Percentiles rank a stretch among this genome's conserved stretches.
Evolutionary conservation across 1,139 yeast species (phyloP).

Genomic region (Pichia sp.): DNA sequence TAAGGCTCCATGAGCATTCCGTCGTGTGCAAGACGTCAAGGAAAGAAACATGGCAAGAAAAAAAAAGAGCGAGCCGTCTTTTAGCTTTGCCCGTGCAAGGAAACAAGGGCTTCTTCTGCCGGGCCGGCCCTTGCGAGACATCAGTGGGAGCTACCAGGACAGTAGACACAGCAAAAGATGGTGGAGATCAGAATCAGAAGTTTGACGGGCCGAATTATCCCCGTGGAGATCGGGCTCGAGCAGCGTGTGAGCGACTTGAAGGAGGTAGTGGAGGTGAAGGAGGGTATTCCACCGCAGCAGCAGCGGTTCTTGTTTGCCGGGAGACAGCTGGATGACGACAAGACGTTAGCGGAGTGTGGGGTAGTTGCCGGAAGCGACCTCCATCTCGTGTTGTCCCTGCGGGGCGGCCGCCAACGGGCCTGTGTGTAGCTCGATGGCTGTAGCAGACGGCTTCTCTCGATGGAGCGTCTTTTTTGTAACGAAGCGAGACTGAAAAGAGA

Average conservation of each 20-base stretch:
- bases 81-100: too few relatives aligned
- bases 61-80: too few relatives aligned
- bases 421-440: background rate
- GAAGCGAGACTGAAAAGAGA: background rate
- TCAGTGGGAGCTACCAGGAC: background rate
- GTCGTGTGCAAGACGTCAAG: too few relatives aligned
- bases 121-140: background rate
- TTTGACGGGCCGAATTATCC: slow-evolving; percentile 71
- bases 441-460: background rate
- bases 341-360: slow-evolving; percentile 65
- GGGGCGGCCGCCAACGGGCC: slow-evolving; percentile 70
- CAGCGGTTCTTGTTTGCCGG: slow-evolving; percentile 90
- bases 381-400: slow-evolving; percentile 82
- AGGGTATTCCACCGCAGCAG: slow-evolving; percentile 96
- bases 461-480: too few relatives aligned
- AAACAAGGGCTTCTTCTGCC: background rate
- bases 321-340: slow-evolving; percentile 82
- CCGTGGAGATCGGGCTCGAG: slow-evolving; percentile 20
- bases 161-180: slow-evolving; percentile 14
- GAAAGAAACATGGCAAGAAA: too few relatives aligned
- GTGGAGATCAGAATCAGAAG: slow-evolving; percentile 40
- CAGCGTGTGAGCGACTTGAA: slow-evolving; percentile 64
- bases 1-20: too few relatives aligned
- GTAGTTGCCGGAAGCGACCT: slow-evolving; percentile 72
- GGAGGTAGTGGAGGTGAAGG: slow-evolving; percentile 93